Base-by-base conservation (phyloP, 331 rosid species). In the Rosa hybrid region DNA sequence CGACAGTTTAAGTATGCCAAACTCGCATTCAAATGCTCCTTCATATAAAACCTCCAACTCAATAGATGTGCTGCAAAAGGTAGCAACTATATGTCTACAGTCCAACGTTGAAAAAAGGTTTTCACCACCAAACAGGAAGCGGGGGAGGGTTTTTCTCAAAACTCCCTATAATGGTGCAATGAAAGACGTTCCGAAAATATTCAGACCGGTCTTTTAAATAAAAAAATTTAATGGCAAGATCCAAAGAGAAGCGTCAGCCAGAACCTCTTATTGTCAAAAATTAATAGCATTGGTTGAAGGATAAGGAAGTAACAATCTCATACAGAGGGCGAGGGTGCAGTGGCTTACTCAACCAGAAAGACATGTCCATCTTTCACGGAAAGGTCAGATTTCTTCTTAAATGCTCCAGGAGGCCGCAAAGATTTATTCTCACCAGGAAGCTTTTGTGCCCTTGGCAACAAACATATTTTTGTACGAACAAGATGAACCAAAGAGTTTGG, bases 341-440 rank as follows among this genome's bases (percentile, higher is more conserved):
- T 23, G 17, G 41, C 98, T 90, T 90, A 95, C 98, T 95, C 98
- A 97, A 92, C 89, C 46, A 95, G 87, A 83, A 91, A 91, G 56
- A 95, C 98, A 80, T 88, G 99, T 45, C 99, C 99, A 20, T 95
- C 99, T 86, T 95, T 95, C 80, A 87, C 97, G 39, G 97, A 92
- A 68, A 92, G 90, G 76, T 95, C 99, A 72, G 99, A 92, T 83
- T 92, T 95, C 89, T 95, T 95, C 90, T 95, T 95, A 87, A 95
- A 95, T 81, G 99, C 99, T 82, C 98, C 97, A 23, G 99, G 98
- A 71, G 98, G 97, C 77, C 98, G 94, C 78, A 95, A 78, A 34
- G 98, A 91, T 78, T 90, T 95, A 76, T 91, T 91, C 79, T 92
- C 99, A 73, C 97, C 92, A 74, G 95, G 98, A 86, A 93, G 87